Conservation (phyloP, 2,329 filamentous ascomycete species). For the Simplicillium sp. region DNA sequence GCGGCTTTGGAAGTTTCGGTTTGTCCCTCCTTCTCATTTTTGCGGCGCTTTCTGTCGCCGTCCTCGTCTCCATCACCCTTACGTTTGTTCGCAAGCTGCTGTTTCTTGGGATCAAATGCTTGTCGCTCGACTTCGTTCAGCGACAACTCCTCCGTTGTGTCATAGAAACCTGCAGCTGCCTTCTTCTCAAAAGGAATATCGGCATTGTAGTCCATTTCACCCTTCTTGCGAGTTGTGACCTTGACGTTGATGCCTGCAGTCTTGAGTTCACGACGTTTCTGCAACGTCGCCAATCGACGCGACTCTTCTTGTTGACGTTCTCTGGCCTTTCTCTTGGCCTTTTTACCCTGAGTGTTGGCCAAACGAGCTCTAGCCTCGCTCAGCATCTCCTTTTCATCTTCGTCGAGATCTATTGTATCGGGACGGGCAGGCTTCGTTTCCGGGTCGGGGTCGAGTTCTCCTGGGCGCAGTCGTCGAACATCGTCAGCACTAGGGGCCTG, state of each 20-base stretch:
- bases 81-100: slow-evolving; percentile 82
- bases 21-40: slow-evolving; percentile 76
- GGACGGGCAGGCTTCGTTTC: slow-evolving; percentile 93
- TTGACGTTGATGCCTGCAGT: slow-evolving; percentile 98
- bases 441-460: slow-evolving; percentile 93
- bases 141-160: slow-evolving; percentile 73
- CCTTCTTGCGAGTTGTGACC: slow-evolving; percentile 80
- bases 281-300: slow-evolving; percentile 75
- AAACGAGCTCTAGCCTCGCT: slow-evolving; percentile 93
- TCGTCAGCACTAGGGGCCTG: slow-evolving; percentile 86
- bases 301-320: slow-evolving; percentile 95
- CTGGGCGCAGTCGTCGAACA: slow-evolving; percentile 77
- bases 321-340: slow-evolving; percentile 93
- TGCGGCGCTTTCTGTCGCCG: slow-evolving; percentile 74
- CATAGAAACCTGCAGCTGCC: slow-evolving; percentile 81
- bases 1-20: slow-evolving; percentile 77
- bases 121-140: slow-evolving; percentile 78
- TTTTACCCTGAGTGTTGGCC: slow-evolving; percentile 97
- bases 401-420: slow-evolving; percentile 95
- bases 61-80: slow-evolving; percentile 88
- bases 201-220: slow-evolving; percentile 99
- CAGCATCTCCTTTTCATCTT: slow-evolving; percentile 99
- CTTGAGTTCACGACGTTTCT: slow-evolving; percentile 94
- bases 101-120: slow-evolving; percentile 85
- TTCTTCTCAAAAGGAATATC: slow-evolving; percentile 97